Evolutionary conservation across 306 rosid species (phyloP).

Genomic region (barrel medic (Medicago truncatula)): DNA sequence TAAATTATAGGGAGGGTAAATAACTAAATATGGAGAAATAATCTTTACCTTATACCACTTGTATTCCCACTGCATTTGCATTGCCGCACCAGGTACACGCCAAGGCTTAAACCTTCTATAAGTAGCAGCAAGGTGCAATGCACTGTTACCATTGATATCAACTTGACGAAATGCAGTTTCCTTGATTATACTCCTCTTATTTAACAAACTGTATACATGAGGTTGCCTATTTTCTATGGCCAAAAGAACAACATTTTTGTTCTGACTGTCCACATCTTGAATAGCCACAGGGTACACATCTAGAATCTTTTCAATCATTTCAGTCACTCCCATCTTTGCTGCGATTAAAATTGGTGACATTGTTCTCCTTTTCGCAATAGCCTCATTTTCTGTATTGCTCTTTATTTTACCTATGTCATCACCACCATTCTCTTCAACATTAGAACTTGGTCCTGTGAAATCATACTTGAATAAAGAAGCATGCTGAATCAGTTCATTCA

Average conservation of each 20-base stretch:
- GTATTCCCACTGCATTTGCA: conserved; percentile 68
- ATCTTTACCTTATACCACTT: conserved; percentile 57
- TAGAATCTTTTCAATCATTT: conserved; percentile 51
- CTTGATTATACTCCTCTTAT: conserved; percentile 10
- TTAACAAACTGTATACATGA: conserved; percentile 41
- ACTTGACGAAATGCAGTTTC: conserved; percentile 51
- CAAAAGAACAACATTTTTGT: conserved; percentile 55
- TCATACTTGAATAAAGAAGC: conserved; percentile 38
- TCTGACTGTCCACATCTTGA: conserved; percentile 46
- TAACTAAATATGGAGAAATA: background rate
- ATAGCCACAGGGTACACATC: conserved; percentile 49
- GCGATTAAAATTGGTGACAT: conserved; percentile 47
- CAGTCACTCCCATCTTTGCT: conserved; percentile 51
- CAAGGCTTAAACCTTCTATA: conserved; percentile 42
- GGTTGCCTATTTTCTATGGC: conserved; percentile 60
- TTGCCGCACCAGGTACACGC: conserved; percentile 60
- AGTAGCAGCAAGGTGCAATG: conserved; percentile 54
- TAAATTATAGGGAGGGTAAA: background rate
- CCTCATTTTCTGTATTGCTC: background rate
- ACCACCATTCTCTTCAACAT: background rate
- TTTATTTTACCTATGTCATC: background rate
- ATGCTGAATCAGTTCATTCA: conserved; percentile 41
- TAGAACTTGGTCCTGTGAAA: background rate
- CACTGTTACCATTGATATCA: conserved; percentile 51
- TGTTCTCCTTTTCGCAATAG: background rate